Base-by-base conservation (phyloP, 495 filamentous ascomycete species). In the Aspergillus homomorphus region DNA sequence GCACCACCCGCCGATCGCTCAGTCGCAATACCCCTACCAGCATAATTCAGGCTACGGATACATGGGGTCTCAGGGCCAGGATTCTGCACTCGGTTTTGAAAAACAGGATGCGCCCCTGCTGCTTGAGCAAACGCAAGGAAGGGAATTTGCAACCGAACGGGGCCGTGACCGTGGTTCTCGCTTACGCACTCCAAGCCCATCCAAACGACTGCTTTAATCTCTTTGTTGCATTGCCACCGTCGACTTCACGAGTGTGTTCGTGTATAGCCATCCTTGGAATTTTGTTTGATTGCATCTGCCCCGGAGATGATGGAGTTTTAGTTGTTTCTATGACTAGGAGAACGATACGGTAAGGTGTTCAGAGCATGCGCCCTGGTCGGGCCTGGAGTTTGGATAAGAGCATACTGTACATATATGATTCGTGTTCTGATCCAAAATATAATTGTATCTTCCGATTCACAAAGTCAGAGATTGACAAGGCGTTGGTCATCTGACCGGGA, bases 171-270 rank as follows among this genome's bases (percentile, higher is more conserved):
- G 74, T 5, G 66, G 73, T 24, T 60, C 57, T 1, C 70, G 72
- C 41, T 61, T 73, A 43, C 72, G 71, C 21, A 74, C 69, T 9
- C 74, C 76, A 20, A 79, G 76, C 55, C 74, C 76, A 1, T 59
- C 63, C 16, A 77, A 79, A 56, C 65, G 71, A 26, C 68, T 75
- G 16, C 41, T 61, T 24, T 62, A 42, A 59, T 53, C 26, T 42
- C 19, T 16, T 28, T 26, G 9, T 28, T 51, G 1, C 7, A 14
- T 12, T 26, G 30, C 22, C 3, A 23, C 49, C 24, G 12, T 51
- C 49, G n/a, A 30, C 45, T 55, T 55, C 20, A 30, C 33, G 2
- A 5, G 10, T 38, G 33, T 38, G 33, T 5, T 2, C 33, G 2
- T 38, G 10, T 14, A 12, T 38, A 12, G 33, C 15, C 2, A 12